These are phyloP conservation scores for Cinnamomum chago DNA, from an alignment of 164 flowering plant species.

Conservation along the genomic window DNA sequence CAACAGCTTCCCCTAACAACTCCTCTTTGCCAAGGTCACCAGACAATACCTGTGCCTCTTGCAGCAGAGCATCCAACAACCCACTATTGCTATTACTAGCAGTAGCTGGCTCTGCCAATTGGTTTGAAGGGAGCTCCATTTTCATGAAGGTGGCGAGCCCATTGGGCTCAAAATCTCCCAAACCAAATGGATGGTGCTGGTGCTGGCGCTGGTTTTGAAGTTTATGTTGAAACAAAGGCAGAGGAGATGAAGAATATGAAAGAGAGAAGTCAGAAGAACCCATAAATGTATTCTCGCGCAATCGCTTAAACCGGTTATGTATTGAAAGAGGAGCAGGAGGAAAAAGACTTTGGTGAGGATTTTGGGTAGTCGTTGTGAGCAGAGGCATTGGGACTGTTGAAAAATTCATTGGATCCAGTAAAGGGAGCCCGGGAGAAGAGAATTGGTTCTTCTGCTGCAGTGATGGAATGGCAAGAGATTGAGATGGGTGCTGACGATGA, in stretches of 20 bases:
- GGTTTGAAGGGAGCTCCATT: conserved; percentile 46
- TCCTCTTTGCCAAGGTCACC: neutral
- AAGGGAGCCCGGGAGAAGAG: conserved; percentile 15
- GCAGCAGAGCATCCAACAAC: conserved; percentile 40
- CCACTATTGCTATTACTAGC: conserved; percentile 22
- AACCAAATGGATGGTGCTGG: neutral
- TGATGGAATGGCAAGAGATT: conserved; percentile 2
- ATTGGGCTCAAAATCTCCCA: conserved; percentile 6
- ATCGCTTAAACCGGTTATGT: conserved; percentile 17
- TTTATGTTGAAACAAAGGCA: conserved; percentile 16
- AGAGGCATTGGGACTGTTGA: conserved; percentile 1
- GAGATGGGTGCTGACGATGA: conserved; percentile 7
- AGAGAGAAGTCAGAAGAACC: conserved; percentile 14
- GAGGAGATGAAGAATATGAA: conserved; percentile 1
- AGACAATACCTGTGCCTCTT: conserved; percentile 29
- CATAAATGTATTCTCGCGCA: conserved; percentile 7
- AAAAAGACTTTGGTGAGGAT: conserved; percentile 8
- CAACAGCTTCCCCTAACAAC: neutral
- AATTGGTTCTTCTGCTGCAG: conserved; percentile 16
- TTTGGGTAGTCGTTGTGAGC: neutral
- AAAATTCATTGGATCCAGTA: conserved; percentile 21
- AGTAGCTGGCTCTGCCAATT: conserved; percentile 14
- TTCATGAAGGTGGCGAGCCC: conserved; percentile 13
- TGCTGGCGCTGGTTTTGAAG: conserved; percentile 5
- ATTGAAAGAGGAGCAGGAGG: conserved; percentile 3